Percentiles rank a stretch among this genome's conserved stretches.
Evolutionary conservation across 2,329 filamentous ascomycete species (phyloP).

Genomic region (Botrytis deweyae): DNA sequence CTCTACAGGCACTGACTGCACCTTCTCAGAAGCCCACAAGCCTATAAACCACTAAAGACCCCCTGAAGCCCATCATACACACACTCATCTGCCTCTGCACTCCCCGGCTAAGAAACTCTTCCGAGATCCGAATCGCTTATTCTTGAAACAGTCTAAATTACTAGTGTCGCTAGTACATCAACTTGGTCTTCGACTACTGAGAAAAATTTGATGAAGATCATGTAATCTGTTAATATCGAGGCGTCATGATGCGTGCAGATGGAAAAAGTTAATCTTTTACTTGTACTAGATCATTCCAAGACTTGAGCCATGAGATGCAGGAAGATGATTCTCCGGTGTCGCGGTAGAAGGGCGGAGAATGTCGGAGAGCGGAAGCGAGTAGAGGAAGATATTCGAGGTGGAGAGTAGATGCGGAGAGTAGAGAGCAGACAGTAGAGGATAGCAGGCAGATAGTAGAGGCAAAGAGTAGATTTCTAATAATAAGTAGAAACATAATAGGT

Average conservation of each 20-base stretch:
- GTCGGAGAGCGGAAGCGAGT: neutral
- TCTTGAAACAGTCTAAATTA: neutral
- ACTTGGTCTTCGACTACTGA: neutral
- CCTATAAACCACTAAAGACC: neutral
- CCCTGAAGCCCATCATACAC: neutral
- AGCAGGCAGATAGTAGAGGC: no score
- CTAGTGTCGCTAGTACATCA: neutral
- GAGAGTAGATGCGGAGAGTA: neutral
- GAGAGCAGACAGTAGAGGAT: no score
- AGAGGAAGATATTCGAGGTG: neutral
- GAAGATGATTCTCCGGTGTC: fast-evolving
- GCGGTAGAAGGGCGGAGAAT: neutral
- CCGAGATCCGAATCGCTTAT: neutral
- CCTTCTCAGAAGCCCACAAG: neutral
- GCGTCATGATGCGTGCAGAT: neutral
- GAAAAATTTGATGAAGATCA: neutral
- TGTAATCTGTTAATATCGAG: neutral
- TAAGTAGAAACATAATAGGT: neutral
- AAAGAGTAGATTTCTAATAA: no score
- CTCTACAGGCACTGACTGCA: neutral
- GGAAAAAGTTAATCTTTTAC: neutral
- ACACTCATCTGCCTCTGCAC: neutral
- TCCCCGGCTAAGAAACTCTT: fast-evolving
- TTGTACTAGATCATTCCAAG: neutral
- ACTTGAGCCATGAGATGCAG: neutral